Base-by-base conservation (phyloP, 208 protist genomes). In the Leishmania guyanensis region DNA sequence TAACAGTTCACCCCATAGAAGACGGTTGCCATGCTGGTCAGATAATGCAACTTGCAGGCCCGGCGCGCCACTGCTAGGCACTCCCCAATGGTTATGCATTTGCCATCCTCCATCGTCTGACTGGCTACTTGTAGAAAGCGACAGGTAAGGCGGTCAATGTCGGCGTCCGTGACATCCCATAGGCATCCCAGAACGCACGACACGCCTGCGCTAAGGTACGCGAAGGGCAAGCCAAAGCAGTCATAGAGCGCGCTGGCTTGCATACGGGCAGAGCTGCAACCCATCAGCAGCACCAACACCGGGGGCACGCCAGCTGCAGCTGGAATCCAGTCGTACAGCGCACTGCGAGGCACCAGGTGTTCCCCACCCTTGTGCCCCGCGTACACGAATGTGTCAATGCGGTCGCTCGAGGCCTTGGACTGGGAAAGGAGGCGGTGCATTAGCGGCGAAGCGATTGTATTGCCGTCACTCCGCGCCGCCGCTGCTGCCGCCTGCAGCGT, bases 161-260 rank as follows among this genome's bases (percentile, higher is more conserved):
- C 94, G 9, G 87, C 90, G 82, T 94, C 91, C 17, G 92, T 96
- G 39, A 97, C 87, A 75, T 97, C 91, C 90, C 91, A 94, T 65
- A 95, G 80, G 75, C 90, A 96, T 0, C 91, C 94, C 54, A 96
- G 60, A 22, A 94, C 79, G 48, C 85, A 82, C 54, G 83, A 78
- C 20, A 78, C 79, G 3, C 94, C 94, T 6, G 94, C 94, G 74
- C 93, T 91, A n/a, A 95, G 85, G 74, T 92, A 96, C 14, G 90
- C 90, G 75, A 85, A 84, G 8, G 94, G 94, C 87, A 96, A 88
- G 16, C 92, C 94, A 64, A 89, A 86, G 56, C 76, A 80, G 46
- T 93, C 91, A 80, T 82, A 89, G 22, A 73, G 51, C 29, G 69
- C 82, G 68, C 77, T 84, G 53, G 83, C 82, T 0, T 84, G 60